Base-by-base conservation (phyloP, 2,329 filamentous ascomycete species). In the Fusarium sp. region DNA sequence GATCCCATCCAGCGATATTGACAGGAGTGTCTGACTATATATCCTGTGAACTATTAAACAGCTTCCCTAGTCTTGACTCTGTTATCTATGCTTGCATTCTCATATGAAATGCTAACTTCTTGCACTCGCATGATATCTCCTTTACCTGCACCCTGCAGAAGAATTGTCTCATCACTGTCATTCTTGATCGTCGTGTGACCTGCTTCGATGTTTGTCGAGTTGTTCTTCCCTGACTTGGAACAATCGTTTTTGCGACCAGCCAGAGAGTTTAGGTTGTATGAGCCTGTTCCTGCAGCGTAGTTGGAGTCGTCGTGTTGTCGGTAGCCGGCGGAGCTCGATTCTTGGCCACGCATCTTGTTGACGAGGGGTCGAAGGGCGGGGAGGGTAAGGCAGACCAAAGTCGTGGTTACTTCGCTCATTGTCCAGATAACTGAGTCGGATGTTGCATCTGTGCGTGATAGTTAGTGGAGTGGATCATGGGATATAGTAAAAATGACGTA, bases 351-450 rank as follows among this genome's bases (percentile, higher is more conserved):
- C 15, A 54, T 23, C 33, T 54, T 54, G 4, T 49, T 55, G 4
- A 49, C 48, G 5, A 55, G 52, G 6, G 52, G 43, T 13, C 43
- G 43, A 4, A 50, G 7, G 6, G 43, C 46, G 4, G 35, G 52
- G 5, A 55, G 43, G 13, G 52, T 50, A 3, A 55, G 18, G 37
- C 52, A 55, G 9, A 55, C 52, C 9, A 55, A 31, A 6, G 52
- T 55, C 11, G 52, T 36, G 11, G 43, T 55, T n/a, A 55, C 43
- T 33, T 55, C 52, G 27, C 52, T 55, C 6, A 25, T 25, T 4
- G 52, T 55, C 52, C 52, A 55, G 20, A 41, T 55, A 11, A 39
- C 51, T 1, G 51, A 55, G 25, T 49, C 42, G n/a, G 51, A 55
- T 2, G 37, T 55, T 3, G 51, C 45, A 6, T 55, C 51, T 49